Conservation (phyloP, 805 yeast species). For the Saccharomycopsis amapae region DNA sequence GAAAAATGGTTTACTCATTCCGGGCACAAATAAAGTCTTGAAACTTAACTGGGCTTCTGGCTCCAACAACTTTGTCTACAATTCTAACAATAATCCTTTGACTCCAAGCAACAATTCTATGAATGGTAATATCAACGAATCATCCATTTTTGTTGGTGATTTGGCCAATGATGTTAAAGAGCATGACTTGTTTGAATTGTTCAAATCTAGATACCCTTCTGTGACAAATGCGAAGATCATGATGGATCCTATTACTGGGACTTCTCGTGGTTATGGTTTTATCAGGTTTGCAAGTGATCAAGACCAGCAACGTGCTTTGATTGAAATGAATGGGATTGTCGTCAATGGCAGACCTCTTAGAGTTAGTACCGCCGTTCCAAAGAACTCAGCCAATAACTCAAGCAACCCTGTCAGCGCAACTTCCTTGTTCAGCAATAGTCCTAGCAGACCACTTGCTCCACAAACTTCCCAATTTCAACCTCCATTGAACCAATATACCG, state of each 20-base stretch:
- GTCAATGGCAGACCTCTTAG: slow-evolving; percentile 71
- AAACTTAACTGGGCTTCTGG: slow-evolving; percentile 81
- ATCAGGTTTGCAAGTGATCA: slow-evolving; percentile 62
- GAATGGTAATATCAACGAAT: slow-evolving; percentile 31
- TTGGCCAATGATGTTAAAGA: slow-evolving; percentile 70
- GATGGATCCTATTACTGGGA: slow-evolving; percentile 62
- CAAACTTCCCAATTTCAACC: slow-evolving; percentile 40
- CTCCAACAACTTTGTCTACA: slow-evolving; percentile 42
- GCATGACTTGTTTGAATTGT: slow-evolving; percentile 51
- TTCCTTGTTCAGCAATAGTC: slow-evolving; percentile 22
- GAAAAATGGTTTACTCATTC: slow-evolving; percentile 63
- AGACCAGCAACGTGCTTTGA: slow-evolving; percentile 64
- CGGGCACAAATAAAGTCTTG: slow-evolving; percentile 50
- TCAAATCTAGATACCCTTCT: slow-evolving; percentile 64
- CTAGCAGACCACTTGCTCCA: slow-evolving; percentile 13
- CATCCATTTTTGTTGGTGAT: slow-evolving; percentile 82
- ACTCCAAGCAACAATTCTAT: neutral
- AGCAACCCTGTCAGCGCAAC: slow-evolving; percentile 8
- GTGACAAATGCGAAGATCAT: slow-evolving; percentile 73
- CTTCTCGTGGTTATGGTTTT: slow-evolving; percentile 83
- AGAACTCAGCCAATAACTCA: slow-evolving; percentile 27
- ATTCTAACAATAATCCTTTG: slow-evolving; percentile 29
- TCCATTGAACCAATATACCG: slow-evolving; percentile 58
- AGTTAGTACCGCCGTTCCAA: slow-evolving; percentile 62
- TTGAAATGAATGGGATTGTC: slow-evolving; percentile 75